A percentile compares a stretch with the other conserved stretches of the same genome.
Evolutionary conservation across 768 basidiomycete species (phyloP).

Genomic region (Hortiboletus flavorubellus): DNA sequence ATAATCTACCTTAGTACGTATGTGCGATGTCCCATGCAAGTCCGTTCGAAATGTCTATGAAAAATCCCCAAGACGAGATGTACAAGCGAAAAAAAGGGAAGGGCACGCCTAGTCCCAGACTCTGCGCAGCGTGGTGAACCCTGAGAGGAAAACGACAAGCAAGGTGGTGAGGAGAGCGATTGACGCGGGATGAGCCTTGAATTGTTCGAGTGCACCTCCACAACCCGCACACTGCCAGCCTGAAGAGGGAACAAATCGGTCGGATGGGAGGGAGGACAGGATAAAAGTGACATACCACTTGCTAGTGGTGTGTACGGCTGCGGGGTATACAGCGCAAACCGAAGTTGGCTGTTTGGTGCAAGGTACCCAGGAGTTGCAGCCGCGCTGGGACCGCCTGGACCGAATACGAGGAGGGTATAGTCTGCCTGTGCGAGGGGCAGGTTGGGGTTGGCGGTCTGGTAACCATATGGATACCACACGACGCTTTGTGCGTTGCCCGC

Average conservation of each 20-base stretch:
- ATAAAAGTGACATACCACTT: slow-evolving; percentile 32
- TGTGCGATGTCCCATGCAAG: slow-evolving; percentile 29
- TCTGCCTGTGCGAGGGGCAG: slow-evolving; percentile 57
- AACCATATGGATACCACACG: slow-evolving; percentile 60
- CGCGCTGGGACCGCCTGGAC: slow-evolving; percentile 50
- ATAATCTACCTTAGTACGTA: slow-evolving; percentile 29
- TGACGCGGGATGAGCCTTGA: slow-evolving; percentile 31
- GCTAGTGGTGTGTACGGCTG: slow-evolving; percentile 51
- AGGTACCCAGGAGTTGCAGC: slow-evolving; percentile 49
- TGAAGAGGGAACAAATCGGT: slow-evolving; percentile 1
- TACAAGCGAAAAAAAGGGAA: background rate
- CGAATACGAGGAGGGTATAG: slow-evolving; percentile 60
- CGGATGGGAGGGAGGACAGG: background rate
- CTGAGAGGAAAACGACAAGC: slow-evolving; percentile 31
- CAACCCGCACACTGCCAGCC: slow-evolving; percentile 32
- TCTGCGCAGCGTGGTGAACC: slow-evolving; percentile 34
- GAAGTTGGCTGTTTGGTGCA: slow-evolving; percentile 47
- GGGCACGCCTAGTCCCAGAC: slow-evolving; percentile 22
- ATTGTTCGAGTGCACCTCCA: slow-evolving; percentile 29
- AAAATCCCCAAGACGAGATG: slow-evolving; percentile 10
- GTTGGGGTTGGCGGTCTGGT: slow-evolving; percentile 45
- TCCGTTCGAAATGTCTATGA: slow-evolving; percentile 26
- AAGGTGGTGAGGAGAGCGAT: slow-evolving; percentile 33
- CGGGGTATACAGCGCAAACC: slow-evolving; percentile 64
- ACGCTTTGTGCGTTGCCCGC: slow-evolving; percentile 48